Percentiles rank a stretch among this genome's conserved stretches.
phyloP scores from a whole-genome alignment of 805 yeast genomes.

The Saccharomycopsis olivae region DNA sequence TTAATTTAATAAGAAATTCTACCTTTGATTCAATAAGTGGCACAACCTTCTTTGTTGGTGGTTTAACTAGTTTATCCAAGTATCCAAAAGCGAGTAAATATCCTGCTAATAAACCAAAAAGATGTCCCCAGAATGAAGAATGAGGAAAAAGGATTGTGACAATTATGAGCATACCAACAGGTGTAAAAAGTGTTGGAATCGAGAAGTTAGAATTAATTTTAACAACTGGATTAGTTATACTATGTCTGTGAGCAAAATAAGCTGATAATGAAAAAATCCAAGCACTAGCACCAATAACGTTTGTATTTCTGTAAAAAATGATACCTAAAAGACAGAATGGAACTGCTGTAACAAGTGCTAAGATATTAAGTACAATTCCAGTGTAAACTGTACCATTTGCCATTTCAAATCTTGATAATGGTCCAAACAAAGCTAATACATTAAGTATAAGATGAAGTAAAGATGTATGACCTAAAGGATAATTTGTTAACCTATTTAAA shows the following conservation, averaged over 20 bases:
- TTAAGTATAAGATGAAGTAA: slow-evolving; percentile 54
- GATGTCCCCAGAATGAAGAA: slow-evolving; percentile 66
- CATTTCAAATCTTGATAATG: slow-evolving; percentile 56
- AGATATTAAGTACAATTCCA: slow-evolving; percentile 63
- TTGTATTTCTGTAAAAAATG: slow-evolving; percentile 38
- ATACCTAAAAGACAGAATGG: slow-evolving; percentile 45
- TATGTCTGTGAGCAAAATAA: slow-evolving; percentile 44
- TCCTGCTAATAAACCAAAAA: slow-evolving; percentile 58
- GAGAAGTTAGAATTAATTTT: slow-evolving; percentile 29
- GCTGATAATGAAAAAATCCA: slow-evolving; percentile 62
- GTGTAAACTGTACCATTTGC: slow-evolving; percentile 78
- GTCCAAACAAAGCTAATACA: slow-evolving; percentile 42
- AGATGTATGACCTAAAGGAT: slow-evolving; percentile 59
- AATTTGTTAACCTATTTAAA: slow-evolving; percentile 39
- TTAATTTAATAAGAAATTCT: slow-evolving; percentile 35
- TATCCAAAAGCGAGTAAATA: slow-evolving; percentile 49
- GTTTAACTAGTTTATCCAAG: slow-evolving; percentile 45
- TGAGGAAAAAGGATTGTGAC: slow-evolving; percentile 48
- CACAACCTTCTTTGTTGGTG: slow-evolving; percentile 50
- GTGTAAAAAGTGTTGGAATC: slow-evolving; percentile 51
- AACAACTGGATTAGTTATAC: slow-evolving; percentile 31
- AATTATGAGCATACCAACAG: slow-evolving; percentile 41
- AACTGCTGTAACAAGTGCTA: slow-evolving; percentile 61
- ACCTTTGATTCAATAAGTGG: slow-evolving; percentile 54
- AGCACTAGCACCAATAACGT: slow-evolving; percentile 62